Conservation (phyloP, 129 eudicot species). For the Artemisia argyi region DNA sequence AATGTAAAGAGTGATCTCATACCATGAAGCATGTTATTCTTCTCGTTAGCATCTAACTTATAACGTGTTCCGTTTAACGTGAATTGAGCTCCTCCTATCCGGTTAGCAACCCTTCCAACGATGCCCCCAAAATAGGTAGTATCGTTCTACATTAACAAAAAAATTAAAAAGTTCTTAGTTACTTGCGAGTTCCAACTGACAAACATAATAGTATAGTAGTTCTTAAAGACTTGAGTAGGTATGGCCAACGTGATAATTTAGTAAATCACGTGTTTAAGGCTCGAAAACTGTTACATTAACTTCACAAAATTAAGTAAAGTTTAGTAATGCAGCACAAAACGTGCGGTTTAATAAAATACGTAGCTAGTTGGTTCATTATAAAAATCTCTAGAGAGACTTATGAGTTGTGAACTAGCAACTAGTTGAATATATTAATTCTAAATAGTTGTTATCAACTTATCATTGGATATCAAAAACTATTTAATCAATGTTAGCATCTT, state of each 20-base stretch:
- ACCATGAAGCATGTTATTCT: slow-evolving; percentile 72
- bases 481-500: background rate
- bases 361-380: too few relatives aligned
- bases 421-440: background rate
- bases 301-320: background rate
- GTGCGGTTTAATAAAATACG: too few relatives aligned
- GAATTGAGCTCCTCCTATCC: slow-evolving; percentile 76
- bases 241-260: background rate
- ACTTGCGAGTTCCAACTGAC: background rate
- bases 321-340: too few relatives aligned
- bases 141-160: slow-evolving; percentile 48
- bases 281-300: background rate
- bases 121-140: slow-evolving; percentile 58
- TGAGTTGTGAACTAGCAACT: too few relatives aligned
- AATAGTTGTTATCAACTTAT: background rate
- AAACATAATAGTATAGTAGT: background rate
- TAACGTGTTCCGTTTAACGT: slow-evolving; percentile 57
- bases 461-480: background rate
- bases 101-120: slow-evolving; percentile 78
- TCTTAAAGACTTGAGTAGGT: background rate
- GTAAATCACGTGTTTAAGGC: background rate
- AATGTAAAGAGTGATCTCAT: background rate
- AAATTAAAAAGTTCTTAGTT: background rate
- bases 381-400: too few relatives aligned
- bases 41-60: slow-evolving; percentile 68